Conservation (phyloP, 2,329 filamentous ascomycete genomes). For the Talaromyces sp. region DNA sequence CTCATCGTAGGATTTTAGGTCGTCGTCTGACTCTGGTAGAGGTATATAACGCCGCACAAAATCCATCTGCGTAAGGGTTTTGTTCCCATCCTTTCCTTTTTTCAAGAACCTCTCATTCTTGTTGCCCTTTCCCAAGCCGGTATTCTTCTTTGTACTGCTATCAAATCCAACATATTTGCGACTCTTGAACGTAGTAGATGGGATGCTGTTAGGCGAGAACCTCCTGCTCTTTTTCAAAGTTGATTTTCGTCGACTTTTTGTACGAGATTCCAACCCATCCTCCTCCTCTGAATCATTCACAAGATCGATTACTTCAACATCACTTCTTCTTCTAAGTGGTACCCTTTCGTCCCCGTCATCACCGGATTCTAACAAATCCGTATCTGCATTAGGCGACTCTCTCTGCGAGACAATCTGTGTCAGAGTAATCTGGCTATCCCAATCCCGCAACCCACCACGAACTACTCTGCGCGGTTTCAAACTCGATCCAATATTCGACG, state of each 20-base stretch:
- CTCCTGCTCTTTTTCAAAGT: neutral
- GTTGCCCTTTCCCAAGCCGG: conserved; percentile 17
- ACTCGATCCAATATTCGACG: conserved; percentile 7
- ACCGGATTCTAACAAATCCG: conserved; percentile 28
- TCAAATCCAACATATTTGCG: neutral
- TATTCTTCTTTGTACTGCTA: conserved; percentile 12
- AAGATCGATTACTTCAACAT: conserved; percentile 19
- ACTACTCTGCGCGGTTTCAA: conserved; percentile 12
- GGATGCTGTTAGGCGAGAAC: conserved; percentile 3
- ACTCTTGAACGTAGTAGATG: conserved; percentile 4
- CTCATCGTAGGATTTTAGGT: conserved; percentile 1
- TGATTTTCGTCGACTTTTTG: neutral
- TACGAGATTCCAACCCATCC: conserved; percentile 12
- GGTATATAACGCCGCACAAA: conserved; percentile 32
- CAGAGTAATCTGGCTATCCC: conserved; percentile 31
- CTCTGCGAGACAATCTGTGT: conserved; percentile 38
- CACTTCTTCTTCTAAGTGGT: neutral
- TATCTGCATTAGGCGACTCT: conserved; percentile 16
- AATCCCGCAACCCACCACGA: conserved; percentile 13
- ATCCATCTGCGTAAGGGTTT: conserved; percentile 40
- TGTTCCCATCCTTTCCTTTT: conserved; percentile 21
- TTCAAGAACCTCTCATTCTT: conserved; percentile 14
- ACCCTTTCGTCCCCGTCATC: conserved; percentile 12
- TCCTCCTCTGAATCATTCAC: conserved; percentile 20
- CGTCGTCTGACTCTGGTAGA: conserved; percentile 26